Evolutionary conservation across 441 rosid species (phyloP), one percentile per base, ranked within the genome.

Genomic region (Pelargonium myrrhifolium): DNA sequence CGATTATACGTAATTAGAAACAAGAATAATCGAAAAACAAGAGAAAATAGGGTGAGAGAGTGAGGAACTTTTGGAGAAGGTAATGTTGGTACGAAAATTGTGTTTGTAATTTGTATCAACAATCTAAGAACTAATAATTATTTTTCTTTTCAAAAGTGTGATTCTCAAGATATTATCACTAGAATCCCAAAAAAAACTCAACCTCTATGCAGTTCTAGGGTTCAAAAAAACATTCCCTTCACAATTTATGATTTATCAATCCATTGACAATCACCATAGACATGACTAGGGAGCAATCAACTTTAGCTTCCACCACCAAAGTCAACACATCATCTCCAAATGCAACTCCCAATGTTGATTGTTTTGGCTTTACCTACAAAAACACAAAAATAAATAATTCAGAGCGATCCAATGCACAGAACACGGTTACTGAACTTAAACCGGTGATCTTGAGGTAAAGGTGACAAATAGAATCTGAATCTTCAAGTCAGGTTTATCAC

Each of bases 321-420:
- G 71, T 80, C 62, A 87, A 70, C n/a, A 91, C 97, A 75, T 91
- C 97, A 47, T 84, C 89, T 71, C 96, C 97, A 20, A 91, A 45
- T 47, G 67, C 64, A 21, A 85, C 70, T 17, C 95, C 95, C 12
- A 76, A 62, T 24, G 84, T 64, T 59, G 83, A 82, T 47, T 82
- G 85, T 80, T 89, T 91, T 69, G 87, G 83, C 72, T 85, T 84
- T 14, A 80, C 84, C 93, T 87, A 80, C 67, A 76, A 43, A 64
- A 53, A 55, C 15, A 43, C 8, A 21, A 26, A 14, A 18, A n/a
- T 18, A 39, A 26, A 2, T 63, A 31, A 31, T 4, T 31, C 5
- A 31, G 37, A 31, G 37, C 2, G 37, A 31, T 9, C 1, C 20
- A 2, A 0, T 12, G 3, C 49, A 1, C 49, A 6, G 14, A n/a